Evolutionary conservation across 2,329 filamentous ascomycete species (phyloP).

Genomic region (Hypomyces perniciosus): DNA sequence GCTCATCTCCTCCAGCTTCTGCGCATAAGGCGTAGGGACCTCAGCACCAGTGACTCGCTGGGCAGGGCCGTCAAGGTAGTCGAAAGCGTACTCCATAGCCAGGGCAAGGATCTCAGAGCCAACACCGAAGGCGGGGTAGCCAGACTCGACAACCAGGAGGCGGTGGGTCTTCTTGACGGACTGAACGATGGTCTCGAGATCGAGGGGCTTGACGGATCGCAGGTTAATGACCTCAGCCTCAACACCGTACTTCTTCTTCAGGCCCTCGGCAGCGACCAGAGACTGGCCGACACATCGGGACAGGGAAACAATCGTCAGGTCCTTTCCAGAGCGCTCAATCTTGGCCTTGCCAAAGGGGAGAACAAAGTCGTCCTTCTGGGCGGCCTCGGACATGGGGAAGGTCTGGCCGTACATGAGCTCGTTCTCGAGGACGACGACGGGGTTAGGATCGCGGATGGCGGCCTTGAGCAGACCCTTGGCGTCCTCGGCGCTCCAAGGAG

Average conservation of each 20-base stretch:
- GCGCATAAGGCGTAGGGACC: conserved; percentile 92
- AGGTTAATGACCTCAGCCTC: conserved; percentile 97
- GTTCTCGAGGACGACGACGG: conserved; percentile 85
- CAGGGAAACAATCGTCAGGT: conserved; percentile 89
- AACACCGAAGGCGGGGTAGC: conserved; percentile 93
- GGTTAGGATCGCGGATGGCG: conserved; percentile 96
- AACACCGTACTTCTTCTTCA: conserved; percentile 95
- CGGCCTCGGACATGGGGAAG: conserved; percentile 96
- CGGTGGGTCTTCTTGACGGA: conserved; percentile 98
- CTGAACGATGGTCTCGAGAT: conserved; percentile 90
- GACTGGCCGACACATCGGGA: conserved; percentile 95
- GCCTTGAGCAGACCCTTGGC: conserved; percentile 98
- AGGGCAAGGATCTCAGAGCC: conserved; percentile 88
- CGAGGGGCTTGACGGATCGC: conserved; percentile 92
- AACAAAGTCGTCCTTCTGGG: conserved; percentile 94
- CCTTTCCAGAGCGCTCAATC: conserved; percentile 93
- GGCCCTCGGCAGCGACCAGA: conserved; percentile 76
- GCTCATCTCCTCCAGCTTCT: conserved; percentile 86
- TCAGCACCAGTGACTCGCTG: conserved; percentile 94
- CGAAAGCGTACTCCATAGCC: conserved; percentile 95
- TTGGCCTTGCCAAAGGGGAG: conserved; percentile 98
- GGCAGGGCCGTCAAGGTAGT: conserved; percentile 92
- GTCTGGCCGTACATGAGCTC: conserved; percentile 86
- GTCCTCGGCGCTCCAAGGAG: conserved; percentile 94
- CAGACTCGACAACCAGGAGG: conserved; percentile 87